phyloP scores from a whole-genome alignment of 1,139 yeast genomes.

The Magnusiomyces sp. region DNA sequence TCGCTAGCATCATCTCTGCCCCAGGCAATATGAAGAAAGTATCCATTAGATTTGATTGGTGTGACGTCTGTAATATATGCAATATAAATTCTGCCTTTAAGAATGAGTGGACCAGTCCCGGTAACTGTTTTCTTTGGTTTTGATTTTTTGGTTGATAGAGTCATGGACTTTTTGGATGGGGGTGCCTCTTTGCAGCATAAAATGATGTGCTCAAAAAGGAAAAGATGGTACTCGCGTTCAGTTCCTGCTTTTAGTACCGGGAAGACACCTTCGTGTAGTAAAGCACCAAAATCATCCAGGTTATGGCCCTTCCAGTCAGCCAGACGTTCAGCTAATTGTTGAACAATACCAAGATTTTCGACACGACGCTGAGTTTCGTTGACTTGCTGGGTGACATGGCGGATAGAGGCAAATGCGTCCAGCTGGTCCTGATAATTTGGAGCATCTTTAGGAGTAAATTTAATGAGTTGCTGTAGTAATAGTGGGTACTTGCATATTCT shows the following conservation, averaged over 20 bases:
- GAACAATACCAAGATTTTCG: slow-evolving; percentile 69
- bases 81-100: slow-evolving; percentile 37
- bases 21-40: slow-evolving; percentile 31
- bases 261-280: slow-evolving; percentile 68
- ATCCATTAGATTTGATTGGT: slow-evolving; percentile 23
- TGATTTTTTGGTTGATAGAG: slow-evolving; percentile 24
- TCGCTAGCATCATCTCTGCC: slow-evolving; percentile 31
- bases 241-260: slow-evolving; percentile 65
- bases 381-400: slow-evolving; percentile 72
- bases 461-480: slow-evolving; percentile 64
- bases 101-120: slow-evolving; percentile 27
- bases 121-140: slow-evolving; percentile 16
- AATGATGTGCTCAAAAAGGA: slow-evolving; percentile 78
- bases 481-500: slow-evolving; percentile 90
- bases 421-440: slow-evolving; percentile 61
- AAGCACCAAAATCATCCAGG: slow-evolving; percentile 73
- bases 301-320: slow-evolving; percentile 94
- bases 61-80: slow-evolving; percentile 32
- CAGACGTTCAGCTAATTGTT: slow-evolving; percentile 63
- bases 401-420: slow-evolving; percentile 59
- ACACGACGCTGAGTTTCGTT: slow-evolving; percentile 92
- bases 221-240: slow-evolving; percentile 85
- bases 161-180: slow-evolving; percentile 26
- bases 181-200: slow-evolving; percentile 58
- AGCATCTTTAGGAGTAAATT: slow-evolving; percentile 46